phyloP scores from a whole-genome alignment of 2,329 filamentous ascomycete species.

The Ceratocystis eucalypticola region DNA sequence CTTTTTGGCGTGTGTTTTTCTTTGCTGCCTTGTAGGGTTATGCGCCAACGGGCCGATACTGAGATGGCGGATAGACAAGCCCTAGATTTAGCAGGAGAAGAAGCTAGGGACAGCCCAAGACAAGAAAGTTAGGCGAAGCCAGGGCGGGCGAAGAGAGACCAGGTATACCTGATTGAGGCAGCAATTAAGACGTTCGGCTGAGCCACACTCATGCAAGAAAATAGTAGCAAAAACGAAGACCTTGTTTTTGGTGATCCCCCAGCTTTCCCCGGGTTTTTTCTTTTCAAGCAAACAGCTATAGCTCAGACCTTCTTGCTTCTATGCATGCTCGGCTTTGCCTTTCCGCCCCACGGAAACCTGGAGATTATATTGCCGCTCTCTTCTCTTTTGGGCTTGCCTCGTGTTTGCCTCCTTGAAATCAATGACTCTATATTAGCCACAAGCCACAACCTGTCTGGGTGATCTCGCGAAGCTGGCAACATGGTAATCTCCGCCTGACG shows the following conservation, averaged over 20 bases:
- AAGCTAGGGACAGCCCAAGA: background rate
- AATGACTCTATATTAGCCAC: background rate
- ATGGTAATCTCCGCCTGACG: background rate
- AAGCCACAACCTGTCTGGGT: background rate
- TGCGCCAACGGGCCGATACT: slow-evolving; percentile 1
- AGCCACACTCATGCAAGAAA: background rate
- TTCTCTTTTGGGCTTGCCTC: background rate
- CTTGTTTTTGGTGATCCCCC: background rate
- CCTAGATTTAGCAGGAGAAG: background rate
- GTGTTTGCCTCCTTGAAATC: background rate
- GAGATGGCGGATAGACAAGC: background rate
- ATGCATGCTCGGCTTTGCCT: background rate
- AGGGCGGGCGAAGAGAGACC: background rate
- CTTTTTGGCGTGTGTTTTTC: background rate
- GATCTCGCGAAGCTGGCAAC: background rate
- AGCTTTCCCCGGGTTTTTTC: slow-evolving; percentile 4
- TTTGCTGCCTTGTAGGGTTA: too few relatives aligned
- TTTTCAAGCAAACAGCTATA: background rate
- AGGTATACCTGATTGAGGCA: background rate
- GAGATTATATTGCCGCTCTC: background rate
- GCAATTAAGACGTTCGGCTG: background rate
- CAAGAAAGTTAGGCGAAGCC: background rate
- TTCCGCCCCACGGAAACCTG: background rate
- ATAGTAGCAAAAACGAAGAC: background rate
- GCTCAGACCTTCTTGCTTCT: background rate